Base-by-base conservation (phyloP, 2,329 filamentous ascomycete species). In the Diplodia scrobiculata region DNA sequence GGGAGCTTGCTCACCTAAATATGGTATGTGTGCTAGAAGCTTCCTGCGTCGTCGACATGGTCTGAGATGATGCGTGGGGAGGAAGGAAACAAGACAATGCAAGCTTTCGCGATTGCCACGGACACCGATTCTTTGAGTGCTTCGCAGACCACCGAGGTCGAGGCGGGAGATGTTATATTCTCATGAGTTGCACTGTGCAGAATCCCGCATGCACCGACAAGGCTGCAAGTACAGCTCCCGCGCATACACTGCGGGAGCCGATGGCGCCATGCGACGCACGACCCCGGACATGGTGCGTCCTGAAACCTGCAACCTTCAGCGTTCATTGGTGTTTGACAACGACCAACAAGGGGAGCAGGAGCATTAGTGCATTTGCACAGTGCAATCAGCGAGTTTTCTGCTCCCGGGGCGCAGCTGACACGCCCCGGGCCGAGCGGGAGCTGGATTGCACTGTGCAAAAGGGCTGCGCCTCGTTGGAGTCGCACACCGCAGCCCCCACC, bases 381-480 rank as follows among this genome's bases (percentile, higher is more conserved):
- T 58, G 53, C 36, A 58, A 45, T 29, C 34, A 17, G 21, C 4
- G 36, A 14, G 17, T 45, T 27, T 58, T 11, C 5, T 45, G 13
- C 10, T 25, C 13, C 19, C 13, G 34, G 54, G 54, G 41, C n/a
- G 11, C 10, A 27, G 32, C 38, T 59, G 54, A 48, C 38, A 27
- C 19, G 5, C 21, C 13, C 25, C 3, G 25, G 25, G 25, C 25
- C 25, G 25, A 25, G 25, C 25, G 25, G 25, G 25, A 25, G 25
- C 25, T 25, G 25, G 25, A 25, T 25, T 60, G 55, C 55, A 60
- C 55, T 19, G 38, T 47, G 55, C 55, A 59, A 32, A 25, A 25
- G 3, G 25, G 25, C 25, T 25, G 25, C 25, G 25, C 25, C 25
- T 25, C 25, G 25, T 29, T 47, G 3, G 2, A 14, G 21, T 27